Base-by-base conservation (phyloP, 371 early-diverging fungal genomes). In the Mortierella sp. region DNA sequence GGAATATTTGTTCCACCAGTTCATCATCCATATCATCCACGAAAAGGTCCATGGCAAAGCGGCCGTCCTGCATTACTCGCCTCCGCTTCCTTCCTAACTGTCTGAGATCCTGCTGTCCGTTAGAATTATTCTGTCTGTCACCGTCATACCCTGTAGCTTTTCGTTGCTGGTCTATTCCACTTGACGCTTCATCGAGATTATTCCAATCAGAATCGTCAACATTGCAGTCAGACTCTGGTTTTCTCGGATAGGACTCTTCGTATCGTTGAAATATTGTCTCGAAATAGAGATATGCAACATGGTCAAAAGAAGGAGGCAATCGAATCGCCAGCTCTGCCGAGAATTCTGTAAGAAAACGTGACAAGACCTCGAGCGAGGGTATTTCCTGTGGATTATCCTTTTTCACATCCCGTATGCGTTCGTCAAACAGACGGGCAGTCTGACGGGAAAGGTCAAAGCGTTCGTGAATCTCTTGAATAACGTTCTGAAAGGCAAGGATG, bases 41-140 rank as follows among this genome's bases (percentile, higher is more conserved):
- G 57, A 74, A 71, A 28, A 74, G 50, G 60, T 80, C 80, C 70
- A 74, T 80, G 11, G 74, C 80, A 8, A 69, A 66, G 40, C 80
- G 68, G 16, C 80, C 80, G 22, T 80, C 74, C 65, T 80, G 80
- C 75, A 80, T 70, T 3, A 70, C 24, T n/a, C 64, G 66, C 36
- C 79, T 74, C 43, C 67, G 70, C 47, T 79, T 69, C 47, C 69
- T 78, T 1, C 70, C 52, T n/a, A 70, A 48, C 19, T 58, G 70
- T 15, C 70, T 74, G 13, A 45, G 22, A 11, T 63, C 21, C 22
- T 64, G 41, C 4, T 41, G 48, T 19, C 40, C 36, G 38, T 58
- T 33, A 10, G 53, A 36, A 1, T 19, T 36, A 57, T 22, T 8
- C n/a, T 19, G n/a, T 6, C 10, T 47, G 9, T 32, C 24, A 2